phyloP scores from a whole-genome alignment of 1,284 basidiomycete genomes.

The Fomitopsis betulina region DNA sequence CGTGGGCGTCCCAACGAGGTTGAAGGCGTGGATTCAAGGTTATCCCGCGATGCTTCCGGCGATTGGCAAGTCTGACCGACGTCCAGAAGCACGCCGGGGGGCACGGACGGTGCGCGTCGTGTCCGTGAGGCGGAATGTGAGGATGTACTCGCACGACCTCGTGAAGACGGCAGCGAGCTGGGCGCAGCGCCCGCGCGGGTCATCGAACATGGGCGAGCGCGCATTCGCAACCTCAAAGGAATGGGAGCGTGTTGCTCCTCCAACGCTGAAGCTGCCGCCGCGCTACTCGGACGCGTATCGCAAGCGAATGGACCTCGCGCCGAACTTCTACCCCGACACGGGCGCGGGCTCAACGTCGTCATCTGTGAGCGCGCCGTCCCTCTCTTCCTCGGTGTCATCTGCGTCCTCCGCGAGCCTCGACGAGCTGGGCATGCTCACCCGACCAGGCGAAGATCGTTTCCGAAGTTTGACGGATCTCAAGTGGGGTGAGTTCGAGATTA shows the following conservation, averaged over 20 bases:
- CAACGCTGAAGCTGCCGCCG: slow-evolving; percentile 47
- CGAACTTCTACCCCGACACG: slow-evolving; percentile 52
- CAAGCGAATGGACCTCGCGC: slow-evolving; percentile 65
- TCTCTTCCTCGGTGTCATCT: slow-evolving; percentile 26
- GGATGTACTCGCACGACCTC: slow-evolving; percentile 79
- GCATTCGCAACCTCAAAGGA: slow-evolving; percentile 58
- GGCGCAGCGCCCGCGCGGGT: slow-evolving; percentile 40
- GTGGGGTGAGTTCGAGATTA: slow-evolving; percentile 84
- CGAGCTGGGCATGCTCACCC: slow-evolving; percentile 26
- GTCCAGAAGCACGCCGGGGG: slow-evolving; percentile 60
- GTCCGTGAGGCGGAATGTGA: slow-evolving; percentile 71
- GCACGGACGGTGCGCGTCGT: slow-evolving; percentile 69
- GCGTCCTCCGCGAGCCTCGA: slow-evolving; percentile 28
- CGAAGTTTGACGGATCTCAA: slow-evolving; percentile 77
- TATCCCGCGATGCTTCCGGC: slow-evolving; percentile 68
- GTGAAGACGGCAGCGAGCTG: slow-evolving; percentile 71
- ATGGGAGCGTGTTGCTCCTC: slow-evolving; percentile 65
- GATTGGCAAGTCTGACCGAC: slow-evolving; percentile 36
- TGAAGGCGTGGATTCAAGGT: slow-evolving; percentile 83
- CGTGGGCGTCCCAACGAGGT: slow-evolving; percentile 67
- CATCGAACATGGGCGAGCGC: slow-evolving; percentile 27
- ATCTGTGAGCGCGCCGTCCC: slow-evolving; percentile 21
- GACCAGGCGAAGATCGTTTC: slow-evolving; percentile 61
- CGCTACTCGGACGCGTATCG: slow-evolving; percentile 68
- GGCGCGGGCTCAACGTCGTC: slow-evolving; percentile 23